phyloP scores from a whole-genome alignment of 2,329 filamentous ascomycete species.

The Cercospora nicotianae region DNA sequence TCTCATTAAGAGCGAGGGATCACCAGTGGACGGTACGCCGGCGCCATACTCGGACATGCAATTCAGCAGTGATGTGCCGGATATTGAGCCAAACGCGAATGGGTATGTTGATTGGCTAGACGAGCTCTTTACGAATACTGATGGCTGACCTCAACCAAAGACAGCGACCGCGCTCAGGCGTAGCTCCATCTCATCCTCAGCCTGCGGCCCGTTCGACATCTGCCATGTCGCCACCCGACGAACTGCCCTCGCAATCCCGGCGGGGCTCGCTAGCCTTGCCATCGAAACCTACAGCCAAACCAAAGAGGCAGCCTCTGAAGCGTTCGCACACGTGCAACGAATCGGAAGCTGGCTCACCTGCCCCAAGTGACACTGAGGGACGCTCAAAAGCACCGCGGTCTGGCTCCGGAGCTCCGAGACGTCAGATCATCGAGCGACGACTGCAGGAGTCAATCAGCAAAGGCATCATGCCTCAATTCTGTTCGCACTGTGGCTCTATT shows the following conservation, averaged over 20 bases:
- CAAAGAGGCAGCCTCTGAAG: constrained; percentile 39
- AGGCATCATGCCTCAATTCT: constrained; percentile 84
- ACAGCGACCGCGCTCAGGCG: background rate
- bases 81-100: background rate
- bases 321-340: constrained; percentile 30
- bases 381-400: constrained; percentile 30
- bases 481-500: constrained; percentile 89
- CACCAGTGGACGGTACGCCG: constrained; percentile 22
- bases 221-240: constrained; percentile 19
- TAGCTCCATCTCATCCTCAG: background rate
- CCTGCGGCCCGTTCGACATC: constrained; percentile 5
- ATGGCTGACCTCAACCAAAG: constrained; percentile 7
- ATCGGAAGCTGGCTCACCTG: constrained; percentile 41
- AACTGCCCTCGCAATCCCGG: constrained; percentile 24
- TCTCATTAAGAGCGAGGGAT: constrained; percentile 34
- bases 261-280: constrained; percentile 40
- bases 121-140: background rate
- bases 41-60: constrained; percentile 15
- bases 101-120: constrained; percentile 7
- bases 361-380: constrained; percentile 38
- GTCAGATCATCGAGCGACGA: constrained; percentile 60
- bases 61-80: constrained; percentile 11
- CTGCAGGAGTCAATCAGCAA: constrained; percentile 63
- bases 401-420: constrained; percentile 62
- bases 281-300: constrained; percentile 32